These are phyloP conservation scores for Pestalotiopsis sp. DNA, from an alignment of 2,329 filamentous ascomycete genomes.

Conservation along the genomic window DNA sequence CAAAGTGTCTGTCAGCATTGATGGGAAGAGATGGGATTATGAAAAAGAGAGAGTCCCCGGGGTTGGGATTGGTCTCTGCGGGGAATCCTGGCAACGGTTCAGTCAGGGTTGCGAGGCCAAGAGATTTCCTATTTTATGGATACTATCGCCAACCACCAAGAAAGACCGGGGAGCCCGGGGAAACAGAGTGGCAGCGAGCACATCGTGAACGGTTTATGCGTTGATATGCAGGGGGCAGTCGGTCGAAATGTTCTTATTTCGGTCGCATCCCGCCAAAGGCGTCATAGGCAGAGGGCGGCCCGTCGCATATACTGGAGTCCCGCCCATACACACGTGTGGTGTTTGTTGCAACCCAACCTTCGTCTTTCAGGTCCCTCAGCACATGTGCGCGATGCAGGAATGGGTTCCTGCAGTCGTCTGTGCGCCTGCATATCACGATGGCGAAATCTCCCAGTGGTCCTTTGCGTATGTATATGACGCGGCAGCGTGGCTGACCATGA, in stretches of 20 bases:
- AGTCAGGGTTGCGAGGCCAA: background rate
- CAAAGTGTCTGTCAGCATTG: background rate
- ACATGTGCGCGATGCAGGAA: background rate
- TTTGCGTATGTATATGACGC: background rate
- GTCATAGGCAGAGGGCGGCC: background rate
- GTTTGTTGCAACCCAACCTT: background rate
- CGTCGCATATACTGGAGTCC: background rate
- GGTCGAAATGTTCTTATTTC: background rate
- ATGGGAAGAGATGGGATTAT: background rate
- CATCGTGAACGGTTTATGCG: background rate
- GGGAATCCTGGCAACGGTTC: background rate
- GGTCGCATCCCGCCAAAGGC: background rate
- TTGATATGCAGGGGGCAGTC: background rate
- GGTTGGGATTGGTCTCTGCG: background rate
- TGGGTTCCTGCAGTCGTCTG: background rate
- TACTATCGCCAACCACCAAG: background rate
- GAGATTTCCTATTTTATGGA: background rate
- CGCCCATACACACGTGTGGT: background rate
- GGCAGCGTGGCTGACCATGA: background rate
- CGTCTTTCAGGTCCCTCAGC: background rate
- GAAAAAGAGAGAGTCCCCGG: background rate
- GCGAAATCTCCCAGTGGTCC: background rate
- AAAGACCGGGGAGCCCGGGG: too few species aligned
- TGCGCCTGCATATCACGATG: background rate
- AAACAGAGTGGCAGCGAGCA: too few species aligned